Conservation (phyloP, 2,329 filamentous ascomycete genomes). For the Colletotrichum sp. region DNA sequence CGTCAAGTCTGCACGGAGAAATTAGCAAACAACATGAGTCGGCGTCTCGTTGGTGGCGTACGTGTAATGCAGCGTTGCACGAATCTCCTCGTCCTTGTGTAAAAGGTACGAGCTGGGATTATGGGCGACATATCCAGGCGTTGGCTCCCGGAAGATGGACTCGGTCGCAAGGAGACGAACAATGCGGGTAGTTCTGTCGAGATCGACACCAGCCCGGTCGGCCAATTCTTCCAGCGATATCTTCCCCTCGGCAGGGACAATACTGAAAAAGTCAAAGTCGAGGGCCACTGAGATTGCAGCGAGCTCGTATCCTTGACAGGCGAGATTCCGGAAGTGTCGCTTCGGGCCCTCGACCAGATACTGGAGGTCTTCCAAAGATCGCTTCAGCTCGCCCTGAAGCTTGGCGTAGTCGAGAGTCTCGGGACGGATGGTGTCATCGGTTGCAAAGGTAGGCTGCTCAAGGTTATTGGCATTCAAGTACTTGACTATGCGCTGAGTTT, state of each 20-base stretch:
- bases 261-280: slow-evolving; percentile 29
- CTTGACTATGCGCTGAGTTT: neutral
- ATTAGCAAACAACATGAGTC: neutral
- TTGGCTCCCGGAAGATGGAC: slow-evolving; percentile 26
- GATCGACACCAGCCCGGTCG: slow-evolving; percentile 22
- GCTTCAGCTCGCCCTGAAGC: slow-evolving; percentile 2
- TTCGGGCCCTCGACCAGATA: slow-evolving; percentile 16
- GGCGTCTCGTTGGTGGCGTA: neutral
- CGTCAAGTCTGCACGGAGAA: neutral
- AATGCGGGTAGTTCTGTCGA: slow-evolving; percentile 24
- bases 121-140: slow-evolving; percentile 23
- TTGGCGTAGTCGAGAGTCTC: neutral
- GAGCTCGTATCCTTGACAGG: slow-evolving; percentile 20
- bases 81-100: slow-evolving; percentile 21
- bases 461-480: neutral
- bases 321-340: neutral
- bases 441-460: neutral
- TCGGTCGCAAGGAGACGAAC: slow-evolving; percentile 27
- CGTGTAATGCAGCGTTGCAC: slow-evolving; percentile 5
- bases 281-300: slow-evolving; percentile 28
- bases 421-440: neutral
- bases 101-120: slow-evolving; percentile 12
- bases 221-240: slow-evolving; percentile 26
- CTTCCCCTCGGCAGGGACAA: slow-evolving; percentile 21
- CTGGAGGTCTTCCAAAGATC: slow-evolving; percentile 16